Evolutionary conservation across 2,329 filamentous ascomycete species (phyloP).

Genomic region (Penicillium sp.): DNA sequence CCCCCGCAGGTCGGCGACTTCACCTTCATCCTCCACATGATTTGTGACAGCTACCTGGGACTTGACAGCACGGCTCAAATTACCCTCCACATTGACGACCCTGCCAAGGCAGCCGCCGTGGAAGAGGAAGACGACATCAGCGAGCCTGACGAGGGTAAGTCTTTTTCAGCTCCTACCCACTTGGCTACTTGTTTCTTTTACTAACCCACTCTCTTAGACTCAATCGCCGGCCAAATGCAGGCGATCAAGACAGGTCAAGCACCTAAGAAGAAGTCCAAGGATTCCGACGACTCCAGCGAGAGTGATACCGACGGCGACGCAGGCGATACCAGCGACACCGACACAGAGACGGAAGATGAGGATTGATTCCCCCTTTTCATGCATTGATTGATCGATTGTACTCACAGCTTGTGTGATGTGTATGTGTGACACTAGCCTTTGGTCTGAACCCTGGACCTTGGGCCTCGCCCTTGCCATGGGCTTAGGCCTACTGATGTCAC

Average conservation of each 20-base stretch:
- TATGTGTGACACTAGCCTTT: constrained; percentile 13
- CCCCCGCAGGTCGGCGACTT: constrained; percentile 90
- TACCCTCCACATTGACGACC: constrained; percentile 83
- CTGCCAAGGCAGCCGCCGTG: constrained; percentile 77
- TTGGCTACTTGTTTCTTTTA: constrained; percentile 7
- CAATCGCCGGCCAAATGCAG: constrained; percentile 86
- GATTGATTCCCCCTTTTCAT: constrained; percentile 45
- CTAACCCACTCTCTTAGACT: constrained; percentile 57
- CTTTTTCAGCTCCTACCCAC: neutral
- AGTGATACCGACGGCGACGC: constrained; percentile 65
- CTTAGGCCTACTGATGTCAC: neutral
- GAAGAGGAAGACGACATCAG: constrained; percentile 91
- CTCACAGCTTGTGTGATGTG: constrained; percentile 21
- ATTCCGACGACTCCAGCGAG: constrained; percentile 61
- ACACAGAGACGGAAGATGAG: constrained; percentile 77
- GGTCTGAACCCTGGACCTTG: constrained; percentile 10
- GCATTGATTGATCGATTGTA: constrained; percentile 26
- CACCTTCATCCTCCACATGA: constrained; percentile 88
- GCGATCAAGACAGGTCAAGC: constrained; percentile 70
- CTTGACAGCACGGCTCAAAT: constrained; percentile 92
- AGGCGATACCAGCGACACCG: constrained; percentile 56
- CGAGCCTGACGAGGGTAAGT: constrained; percentile 94
- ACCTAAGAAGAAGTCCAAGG: constrained; percentile 56
- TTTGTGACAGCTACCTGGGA: constrained; percentile 93
- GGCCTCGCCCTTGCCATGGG: neutral